Conservation (phyloP, 306 rosid genomes). For the Luffa aegyptiaca region DNA sequence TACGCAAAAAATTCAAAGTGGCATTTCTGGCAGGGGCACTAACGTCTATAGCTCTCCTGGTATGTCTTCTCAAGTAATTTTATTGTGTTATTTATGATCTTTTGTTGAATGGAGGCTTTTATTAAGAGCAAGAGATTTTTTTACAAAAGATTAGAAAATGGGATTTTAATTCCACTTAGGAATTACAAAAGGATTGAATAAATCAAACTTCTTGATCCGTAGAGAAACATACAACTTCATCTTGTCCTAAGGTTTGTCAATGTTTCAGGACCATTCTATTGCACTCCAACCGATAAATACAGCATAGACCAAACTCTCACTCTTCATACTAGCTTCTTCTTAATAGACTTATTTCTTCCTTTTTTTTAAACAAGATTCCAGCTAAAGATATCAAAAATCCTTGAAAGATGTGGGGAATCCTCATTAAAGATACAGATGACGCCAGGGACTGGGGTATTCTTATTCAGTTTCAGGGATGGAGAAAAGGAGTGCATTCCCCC, state of each 20-base stretch:
- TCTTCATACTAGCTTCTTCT: neutral
- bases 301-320: neutral
- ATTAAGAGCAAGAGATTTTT: neutral
- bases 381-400: neutral
- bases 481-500: neutral
- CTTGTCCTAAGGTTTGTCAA: neutral
- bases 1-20: conserved; percentile 47
- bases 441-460: neutral
- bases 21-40: conserved; percentile 64
- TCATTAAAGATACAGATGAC: neutral
- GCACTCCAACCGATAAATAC: neutral
- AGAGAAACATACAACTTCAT: neutral
- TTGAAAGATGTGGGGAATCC: neutral
- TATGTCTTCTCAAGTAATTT: conserved; percentile 30
- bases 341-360: neutral
- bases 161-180: neutral
- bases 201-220: neutral
- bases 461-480: neutral
- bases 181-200: neutral
- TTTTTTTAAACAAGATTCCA: neutral
- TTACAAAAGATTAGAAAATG: neutral
- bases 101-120: neutral
- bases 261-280: neutral
- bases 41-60: conserved; percentile 64
- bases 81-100: neutral